phyloP scores from a whole-genome alignment of 495 filamentous ascomycete genomes.

The Hypomontagnella submonticulosa region DNA sequence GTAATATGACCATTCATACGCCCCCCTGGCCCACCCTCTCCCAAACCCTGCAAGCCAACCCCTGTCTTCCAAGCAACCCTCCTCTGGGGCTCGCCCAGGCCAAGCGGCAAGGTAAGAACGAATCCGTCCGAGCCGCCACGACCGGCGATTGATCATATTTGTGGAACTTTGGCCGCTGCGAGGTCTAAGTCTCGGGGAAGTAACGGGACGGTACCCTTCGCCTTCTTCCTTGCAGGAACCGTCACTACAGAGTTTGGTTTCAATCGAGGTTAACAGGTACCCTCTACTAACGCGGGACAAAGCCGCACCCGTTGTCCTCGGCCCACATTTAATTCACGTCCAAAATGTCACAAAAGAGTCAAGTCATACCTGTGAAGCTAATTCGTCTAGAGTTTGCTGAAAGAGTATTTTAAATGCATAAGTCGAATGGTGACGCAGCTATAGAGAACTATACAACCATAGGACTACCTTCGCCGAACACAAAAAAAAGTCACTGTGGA shows the following conservation, averaged over 20 bases:
- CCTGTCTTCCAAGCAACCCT: constrained; percentile 46
- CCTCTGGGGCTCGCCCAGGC: constrained; percentile 46
- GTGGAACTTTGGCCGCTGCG: constrained; percentile 45
- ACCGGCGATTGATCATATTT: constrained; percentile 51
- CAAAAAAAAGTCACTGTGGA: constrained; percentile 5
- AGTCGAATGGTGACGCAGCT: constrained; percentile 29
- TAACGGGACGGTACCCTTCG: constrained; percentile 40
- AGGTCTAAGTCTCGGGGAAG: constrained; percentile 39
- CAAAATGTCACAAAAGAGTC: constrained; percentile 26
- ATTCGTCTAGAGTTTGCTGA: constrained; percentile 17
- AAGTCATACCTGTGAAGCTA: neutral
- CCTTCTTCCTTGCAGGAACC: constrained; percentile 45
- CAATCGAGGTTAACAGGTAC: constrained; percentile 23
- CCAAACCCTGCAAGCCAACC: constrained; percentile 1
- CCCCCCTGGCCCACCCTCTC: constrained; percentile 37
- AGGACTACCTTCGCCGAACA: neutral
- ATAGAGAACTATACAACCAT: neutral
- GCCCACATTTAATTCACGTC: constrained; percentile 16
- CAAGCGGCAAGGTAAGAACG: constrained; percentile 49
- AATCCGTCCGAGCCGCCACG: constrained; percentile 54
- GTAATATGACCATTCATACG: constrained; percentile 47
- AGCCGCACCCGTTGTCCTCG: constrained; percentile 24
- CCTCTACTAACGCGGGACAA: constrained; percentile 18
- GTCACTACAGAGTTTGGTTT: constrained; percentile 37
- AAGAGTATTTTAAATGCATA: constrained; percentile 4